phyloP scores from a whole-genome alignment of 164 flowering plant species.

The Akebia trifoliata region DNA sequence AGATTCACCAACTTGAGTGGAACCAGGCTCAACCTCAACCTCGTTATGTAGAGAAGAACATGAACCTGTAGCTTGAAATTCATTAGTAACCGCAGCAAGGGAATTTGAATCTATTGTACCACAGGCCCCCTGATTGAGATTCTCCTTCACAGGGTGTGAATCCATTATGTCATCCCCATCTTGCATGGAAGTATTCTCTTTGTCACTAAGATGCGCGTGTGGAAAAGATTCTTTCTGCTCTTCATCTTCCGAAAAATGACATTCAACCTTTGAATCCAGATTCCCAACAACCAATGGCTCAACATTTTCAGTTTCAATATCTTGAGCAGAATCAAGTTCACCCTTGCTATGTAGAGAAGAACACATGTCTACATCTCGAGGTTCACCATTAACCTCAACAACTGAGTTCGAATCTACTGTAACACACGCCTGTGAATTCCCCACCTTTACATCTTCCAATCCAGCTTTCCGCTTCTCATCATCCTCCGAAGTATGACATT shows the following conservation, averaged over 20 bases:
- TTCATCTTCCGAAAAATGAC: no score
- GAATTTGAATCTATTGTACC: not conserved
- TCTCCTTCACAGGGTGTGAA: not conserved
- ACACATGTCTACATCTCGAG: not conserved
- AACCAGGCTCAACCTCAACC: not conserved
- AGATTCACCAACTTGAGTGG: not conserved
- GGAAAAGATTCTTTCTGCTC: not conserved
- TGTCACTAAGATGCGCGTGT: not conserved
- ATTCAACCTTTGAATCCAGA: not conserved
- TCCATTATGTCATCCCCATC: constrained; percentile 2
- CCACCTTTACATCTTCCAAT: no score
- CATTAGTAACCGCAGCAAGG: not conserved
- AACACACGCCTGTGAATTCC: no score
- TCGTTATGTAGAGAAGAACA: not conserved
- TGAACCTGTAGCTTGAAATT: not conserved
- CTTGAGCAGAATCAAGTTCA: not conserved
- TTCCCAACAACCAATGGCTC: not conserved
- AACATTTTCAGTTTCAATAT: not conserved
- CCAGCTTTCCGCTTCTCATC: no score
- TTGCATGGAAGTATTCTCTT: not conserved
- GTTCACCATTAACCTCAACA: not conserved
- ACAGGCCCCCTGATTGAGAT: not conserved
- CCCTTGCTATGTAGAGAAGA: no score
- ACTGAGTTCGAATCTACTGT: no score
- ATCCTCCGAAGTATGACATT: no score